A percentile compares a stretch with the other conserved stretches of the same genome.
Conservation (phyloP, 371 early-diverging fungal species). For the Blyttiomyces sp. region DNA sequence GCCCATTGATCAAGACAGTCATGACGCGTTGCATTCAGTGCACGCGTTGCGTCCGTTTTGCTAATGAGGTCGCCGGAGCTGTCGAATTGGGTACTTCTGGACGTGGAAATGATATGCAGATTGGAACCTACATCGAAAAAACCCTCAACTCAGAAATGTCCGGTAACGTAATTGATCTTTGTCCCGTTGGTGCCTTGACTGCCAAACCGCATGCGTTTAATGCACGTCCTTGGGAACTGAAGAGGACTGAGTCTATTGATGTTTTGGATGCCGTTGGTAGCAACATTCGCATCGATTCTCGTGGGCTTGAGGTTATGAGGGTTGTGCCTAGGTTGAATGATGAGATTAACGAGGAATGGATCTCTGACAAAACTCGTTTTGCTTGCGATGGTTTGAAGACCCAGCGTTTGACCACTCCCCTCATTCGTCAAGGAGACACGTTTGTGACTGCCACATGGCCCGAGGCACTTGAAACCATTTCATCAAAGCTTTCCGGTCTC, state of each 20-base stretch:
- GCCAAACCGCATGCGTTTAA: conserved; percentile 94
- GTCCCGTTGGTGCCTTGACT: conserved; percentile 97
- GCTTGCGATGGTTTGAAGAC: conserved; percentile 93
- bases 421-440: conserved; percentile 78
- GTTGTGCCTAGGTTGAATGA: conserved; percentile 93
- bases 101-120: conserved; percentile 96
- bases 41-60: conserved; percentile 97
- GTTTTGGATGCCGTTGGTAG: conserved; percentile 92
- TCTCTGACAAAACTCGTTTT: conserved; percentile 95
- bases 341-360: conserved; percentile 97
- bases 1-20: conserved; percentile 90
- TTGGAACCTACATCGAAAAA: conserved; percentile 91
- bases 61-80: conserved; percentile 96
- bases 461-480: conserved; percentile 77
- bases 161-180: conserved; percentile 95
- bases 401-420: conserved; percentile 89
- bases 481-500: conserved; percentile 60
- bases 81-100: conserved; percentile 94
- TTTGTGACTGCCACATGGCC: conserved; percentile 86
- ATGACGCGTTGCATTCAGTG: conserved; percentile 99
- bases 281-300: conserved; percentile 94
- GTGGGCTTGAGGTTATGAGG: conserved; percentile 95
- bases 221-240: conserved; percentile 95
- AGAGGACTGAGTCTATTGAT: conserved; percentile 93
- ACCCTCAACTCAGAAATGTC: conserved; percentile 92